Conservation (phyloP, 176 grass and related monocot genomes). For the Avena eriantha region DNA sequence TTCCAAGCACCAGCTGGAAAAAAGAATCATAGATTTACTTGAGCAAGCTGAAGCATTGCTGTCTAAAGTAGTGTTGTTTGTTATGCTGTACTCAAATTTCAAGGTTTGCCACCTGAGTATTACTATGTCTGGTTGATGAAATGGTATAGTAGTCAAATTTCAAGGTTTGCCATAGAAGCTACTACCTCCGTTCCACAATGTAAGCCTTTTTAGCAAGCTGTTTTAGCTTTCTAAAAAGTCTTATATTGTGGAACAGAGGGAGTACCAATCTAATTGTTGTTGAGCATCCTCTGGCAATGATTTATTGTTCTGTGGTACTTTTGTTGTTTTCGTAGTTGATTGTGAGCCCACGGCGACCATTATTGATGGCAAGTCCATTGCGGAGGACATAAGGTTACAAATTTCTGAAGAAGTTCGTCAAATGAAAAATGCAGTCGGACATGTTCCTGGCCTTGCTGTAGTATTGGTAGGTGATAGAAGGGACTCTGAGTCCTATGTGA, state of each 20-base stretch:
- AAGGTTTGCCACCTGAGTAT: not conserved
- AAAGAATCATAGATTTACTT: not conserved
- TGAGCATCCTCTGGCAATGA: constrained; percentile 6
- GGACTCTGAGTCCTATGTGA: constrained; percentile 83
- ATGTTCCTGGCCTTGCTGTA: constrained; percentile 82
- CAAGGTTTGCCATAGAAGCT: not conserved
- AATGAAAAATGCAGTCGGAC: constrained; percentile 59
- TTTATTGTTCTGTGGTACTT: constrained; percentile 11
- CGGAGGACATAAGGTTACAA: constrained; percentile 77
- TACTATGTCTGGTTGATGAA: not conserved
- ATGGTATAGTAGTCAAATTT: not conserved
- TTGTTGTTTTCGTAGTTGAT: constrained; percentile 47
- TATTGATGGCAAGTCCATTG: constrained; percentile 85
- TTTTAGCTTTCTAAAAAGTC: no score
- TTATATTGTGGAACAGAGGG: no score
- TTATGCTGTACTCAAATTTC: not conserved
- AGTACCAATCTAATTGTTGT: not conserved
- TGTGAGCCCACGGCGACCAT: constrained; percentile 43
- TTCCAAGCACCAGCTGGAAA: constrained; percentile 3
- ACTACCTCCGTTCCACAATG: no score
- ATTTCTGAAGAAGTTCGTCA: constrained; percentile 61
- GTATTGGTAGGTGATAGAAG: constrained; percentile 86
- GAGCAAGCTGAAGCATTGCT: constrained; percentile 5
- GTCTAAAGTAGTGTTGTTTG: constrained; percentile 16
- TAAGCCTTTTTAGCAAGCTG: no score